Evolutionary conservation across 2,329 filamentous ascomycete genomes (phyloP).

Genomic region (Phialophora chinensis): DNA sequence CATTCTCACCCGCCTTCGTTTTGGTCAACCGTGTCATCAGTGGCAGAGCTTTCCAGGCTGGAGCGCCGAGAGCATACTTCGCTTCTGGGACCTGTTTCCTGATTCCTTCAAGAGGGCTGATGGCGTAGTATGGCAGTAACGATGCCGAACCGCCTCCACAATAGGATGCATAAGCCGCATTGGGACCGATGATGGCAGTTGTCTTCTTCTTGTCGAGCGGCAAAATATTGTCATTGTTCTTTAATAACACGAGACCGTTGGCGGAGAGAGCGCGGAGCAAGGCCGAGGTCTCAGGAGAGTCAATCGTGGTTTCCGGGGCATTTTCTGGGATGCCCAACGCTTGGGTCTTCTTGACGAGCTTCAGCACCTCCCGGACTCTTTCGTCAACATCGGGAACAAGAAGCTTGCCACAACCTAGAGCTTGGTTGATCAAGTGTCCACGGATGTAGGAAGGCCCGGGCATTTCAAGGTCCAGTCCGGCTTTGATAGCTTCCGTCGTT

Average conservation of each 20-base stretch:
- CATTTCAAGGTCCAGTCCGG: conserved; percentile 57
- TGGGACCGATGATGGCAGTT: conserved; percentile 61
- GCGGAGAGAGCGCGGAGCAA: conserved; percentile 70
- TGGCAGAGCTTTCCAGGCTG: conserved; percentile 69
- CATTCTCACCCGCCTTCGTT: conserved; percentile 59
- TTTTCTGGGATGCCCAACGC: conserved; percentile 61
- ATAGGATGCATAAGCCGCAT: conserved; percentile 55
- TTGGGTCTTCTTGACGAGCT: conserved; percentile 64
- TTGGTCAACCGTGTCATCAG: conserved; percentile 61
- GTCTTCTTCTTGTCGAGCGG: conserved; percentile 59
- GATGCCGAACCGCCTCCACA: conserved; percentile 71
- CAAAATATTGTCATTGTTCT: conserved; percentile 70
- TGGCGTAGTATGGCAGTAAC: conserved; percentile 52
- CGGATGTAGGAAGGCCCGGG: conserved; percentile 54
- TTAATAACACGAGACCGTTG: conserved; percentile 74
- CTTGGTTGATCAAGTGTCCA: conserved; percentile 48
- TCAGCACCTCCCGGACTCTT: conserved; percentile 63
- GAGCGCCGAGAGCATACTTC: conserved; percentile 64
- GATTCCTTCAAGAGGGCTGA: conserved; percentile 54
- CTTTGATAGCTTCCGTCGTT: conserved; percentile 52
- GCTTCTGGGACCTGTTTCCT: conserved; percentile 47
- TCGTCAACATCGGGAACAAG: conserved; percentile 62
- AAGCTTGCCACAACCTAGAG: conserved; percentile 63
- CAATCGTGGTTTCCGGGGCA: conserved; percentile 59
- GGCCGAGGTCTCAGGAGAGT: conserved; percentile 67